Conservation (phyloP, 129 eudicot species). For the Saposhnikovia divaricata region DNA sequence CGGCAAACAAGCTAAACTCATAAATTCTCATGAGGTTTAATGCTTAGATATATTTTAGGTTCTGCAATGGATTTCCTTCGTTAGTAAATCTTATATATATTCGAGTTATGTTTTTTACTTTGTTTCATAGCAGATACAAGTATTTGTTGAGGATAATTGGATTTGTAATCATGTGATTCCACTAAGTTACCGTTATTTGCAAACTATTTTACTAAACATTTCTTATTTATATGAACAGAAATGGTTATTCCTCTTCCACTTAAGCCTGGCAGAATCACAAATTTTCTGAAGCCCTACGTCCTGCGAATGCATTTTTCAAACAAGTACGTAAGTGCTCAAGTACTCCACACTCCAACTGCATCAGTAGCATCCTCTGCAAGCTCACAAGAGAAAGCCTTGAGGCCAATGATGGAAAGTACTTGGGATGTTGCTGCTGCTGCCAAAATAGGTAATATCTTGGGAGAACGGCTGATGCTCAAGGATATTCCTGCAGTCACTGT, state of each 20-base stretch:
- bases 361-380: slow-evolving; percentile 72
- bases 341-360: slow-evolving; percentile 72
- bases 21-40: no score
- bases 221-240: slow-evolving; percentile 15
- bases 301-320: slow-evolving; percentile 38
- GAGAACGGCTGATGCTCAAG: slow-evolving; percentile 39
- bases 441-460: slow-evolving; percentile 59
- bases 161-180: not conserved
- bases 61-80: no score
- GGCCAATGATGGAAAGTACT: slow-evolving; percentile 43
- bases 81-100: no score
- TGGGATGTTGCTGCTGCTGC: slow-evolving; percentile 79
- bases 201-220: not conserved
- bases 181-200: not conserved
- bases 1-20: no score
- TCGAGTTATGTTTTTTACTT: not conserved
- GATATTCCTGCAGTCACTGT: slow-evolving; percentile 76
- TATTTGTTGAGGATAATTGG: not conserved
- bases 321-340: slow-evolving; percentile 60
- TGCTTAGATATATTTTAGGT: no score
- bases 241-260: slow-evolving; percentile 73
- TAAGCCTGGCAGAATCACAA: slow-evolving; percentile 31
- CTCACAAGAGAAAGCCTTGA: slow-evolving; percentile 48
- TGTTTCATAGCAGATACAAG: no score
- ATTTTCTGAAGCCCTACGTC: slow-evolving; percentile 36